Conservation (phyloP, 1,284 basidiomycete species). For the Xerocomus amazonicus region DNA sequence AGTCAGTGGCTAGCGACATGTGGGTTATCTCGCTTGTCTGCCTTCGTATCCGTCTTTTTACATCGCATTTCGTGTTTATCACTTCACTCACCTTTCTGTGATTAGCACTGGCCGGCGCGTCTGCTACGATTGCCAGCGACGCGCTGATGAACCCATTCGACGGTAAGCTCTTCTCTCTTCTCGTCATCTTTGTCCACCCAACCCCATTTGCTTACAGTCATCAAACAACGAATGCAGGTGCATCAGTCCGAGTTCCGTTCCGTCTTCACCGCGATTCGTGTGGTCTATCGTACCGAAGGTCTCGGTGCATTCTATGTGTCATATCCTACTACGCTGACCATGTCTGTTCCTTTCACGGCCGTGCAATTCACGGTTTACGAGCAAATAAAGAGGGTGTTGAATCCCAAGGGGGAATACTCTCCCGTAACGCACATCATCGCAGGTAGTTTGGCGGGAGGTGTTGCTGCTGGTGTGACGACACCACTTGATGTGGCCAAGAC, state of each 20-base stretch:
- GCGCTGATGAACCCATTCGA: constrained; percentile 99
- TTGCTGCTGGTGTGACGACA: constrained; percentile 94
- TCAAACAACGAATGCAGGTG: constrained; percentile 99
- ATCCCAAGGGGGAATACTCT: constrained; percentile 85
- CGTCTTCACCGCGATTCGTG: constrained; percentile 77
- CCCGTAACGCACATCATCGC: constrained; percentile 88
- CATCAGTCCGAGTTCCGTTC: constrained; percentile 88
- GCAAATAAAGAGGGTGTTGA: constrained; percentile 84
- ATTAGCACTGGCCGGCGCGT: constrained; percentile 86
- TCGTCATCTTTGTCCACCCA: constrained; percentile 6
- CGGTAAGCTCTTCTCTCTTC: constrained; percentile 51
- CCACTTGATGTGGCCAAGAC: constrained; percentile 99
- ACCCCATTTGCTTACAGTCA: constrained; percentile 55
- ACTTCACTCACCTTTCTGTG: constrained; percentile 11
- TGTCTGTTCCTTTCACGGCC: constrained; percentile 97
- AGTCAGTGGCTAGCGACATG: constrained; percentile 83
- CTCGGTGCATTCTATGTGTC: constrained; percentile 95
- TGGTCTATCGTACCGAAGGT: constrained; percentile 86
- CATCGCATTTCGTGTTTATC: neutral
- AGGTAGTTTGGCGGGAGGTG: constrained; percentile 89
- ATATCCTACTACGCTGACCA: constrained; percentile 96
- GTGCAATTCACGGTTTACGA: constrained; percentile 98
- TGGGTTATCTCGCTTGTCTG: constrained; percentile 39
- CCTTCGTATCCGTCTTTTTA: too few relatives aligned
- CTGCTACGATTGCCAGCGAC: constrained; percentile 93